Evolutionary conservation across 2,329 filamentous ascomycete species (phyloP).

Genomic region (Fusarium papillatum): DNA sequence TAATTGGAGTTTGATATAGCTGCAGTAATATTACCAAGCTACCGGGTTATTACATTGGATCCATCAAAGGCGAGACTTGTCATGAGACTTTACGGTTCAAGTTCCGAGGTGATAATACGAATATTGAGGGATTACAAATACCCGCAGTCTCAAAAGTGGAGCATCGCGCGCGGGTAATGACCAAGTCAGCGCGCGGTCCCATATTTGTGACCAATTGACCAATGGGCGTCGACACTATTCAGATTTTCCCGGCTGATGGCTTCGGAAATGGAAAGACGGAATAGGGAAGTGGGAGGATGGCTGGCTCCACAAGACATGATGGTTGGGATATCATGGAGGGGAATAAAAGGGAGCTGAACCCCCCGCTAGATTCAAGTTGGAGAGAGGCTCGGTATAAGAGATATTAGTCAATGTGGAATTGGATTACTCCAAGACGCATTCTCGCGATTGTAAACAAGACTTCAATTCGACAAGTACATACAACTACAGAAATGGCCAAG

Average conservation of each 20-base stretch:
- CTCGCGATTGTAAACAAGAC: neutral
- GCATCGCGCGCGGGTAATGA: conserved; percentile 47
- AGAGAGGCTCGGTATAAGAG: neutral
- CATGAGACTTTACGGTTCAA: neutral
- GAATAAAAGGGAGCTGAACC: conserved; percentile 26
- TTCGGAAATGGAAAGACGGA: conserved; percentile 28
- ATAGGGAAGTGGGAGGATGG: conserved; percentile 14
- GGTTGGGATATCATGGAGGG: conserved; percentile 17
- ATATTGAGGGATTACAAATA: conserved; percentile 33
- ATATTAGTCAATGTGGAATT: conserved; percentile 22
- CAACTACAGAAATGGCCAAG: conserved; percentile 49
- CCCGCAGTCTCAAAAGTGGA: conserved; percentile 17
- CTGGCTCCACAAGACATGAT: conserved; percentile 38
- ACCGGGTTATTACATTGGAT: neutral
- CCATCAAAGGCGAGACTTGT: neutral
- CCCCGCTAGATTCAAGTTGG: neutral
- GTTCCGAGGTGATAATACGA: conserved; percentile 12
- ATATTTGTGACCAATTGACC: neutral
- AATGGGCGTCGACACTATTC: conserved; percentile 6
- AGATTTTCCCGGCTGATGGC: conserved; percentile 4
- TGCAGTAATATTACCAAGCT: neutral
- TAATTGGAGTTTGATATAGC: neutral
- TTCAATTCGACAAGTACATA: conserved; percentile 6
- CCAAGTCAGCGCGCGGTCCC: conserved; percentile 23
- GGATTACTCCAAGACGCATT: conserved; percentile 21